Evolutionary conservation across 1,284 basidiomycete species (phyloP), one percentile per base, ranked within the genome.

Genomic region (Erythrobasidium hasegawianum): DNA sequence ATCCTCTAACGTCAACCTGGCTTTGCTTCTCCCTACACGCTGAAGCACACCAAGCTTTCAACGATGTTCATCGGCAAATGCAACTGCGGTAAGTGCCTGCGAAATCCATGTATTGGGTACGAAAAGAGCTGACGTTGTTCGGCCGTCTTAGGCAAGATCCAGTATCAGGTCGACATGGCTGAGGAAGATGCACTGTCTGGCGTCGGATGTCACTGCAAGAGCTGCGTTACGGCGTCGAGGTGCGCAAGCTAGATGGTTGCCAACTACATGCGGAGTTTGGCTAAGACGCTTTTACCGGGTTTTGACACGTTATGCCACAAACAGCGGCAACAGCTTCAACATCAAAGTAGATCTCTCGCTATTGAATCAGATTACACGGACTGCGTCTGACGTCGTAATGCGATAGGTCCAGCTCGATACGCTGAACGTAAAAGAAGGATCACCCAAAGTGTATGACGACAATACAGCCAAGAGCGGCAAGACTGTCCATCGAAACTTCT

Each of bases 401-500:
- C n/a, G n/a, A n/a, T n/a, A n/a, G n/a, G n/a, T n/a, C n/a, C n/a
- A n/a, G n/a, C n/a, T n/a, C n/a, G n/a, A n/a, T n/a, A 26, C n/a
- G 8, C 8, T 57, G 54, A 47, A 57, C 22, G 43, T 66, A 18
- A 60, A 33, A 11, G 60, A 65, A 27, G 68, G 68, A 9, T 41
- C 45, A 1, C 52, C 62, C 20, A 55, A 58, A 52, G 29, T 65
- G 8, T 53, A 10, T 50, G 26, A 54, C 20, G 50, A 66, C 9
- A 38, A 40, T 7, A 66, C 55, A n/a, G 52, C 57, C 29, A 56
- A 52, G 38, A 57, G 52, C 41, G 68, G 68, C 55, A 69, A 59
- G n/a, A 16, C 64, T 13, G 64, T 69, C 18, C 45, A 61, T 16
- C 43, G 68, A 8, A 41, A 56, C 59, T 69, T 69, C 64, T 69